Percentiles rank a stretch among this genome's conserved stretches.
Evolutionary conservation across 805 yeast genomes (phyloP).

Genomic region (Wickerhamiella domercqiae): DNA sequence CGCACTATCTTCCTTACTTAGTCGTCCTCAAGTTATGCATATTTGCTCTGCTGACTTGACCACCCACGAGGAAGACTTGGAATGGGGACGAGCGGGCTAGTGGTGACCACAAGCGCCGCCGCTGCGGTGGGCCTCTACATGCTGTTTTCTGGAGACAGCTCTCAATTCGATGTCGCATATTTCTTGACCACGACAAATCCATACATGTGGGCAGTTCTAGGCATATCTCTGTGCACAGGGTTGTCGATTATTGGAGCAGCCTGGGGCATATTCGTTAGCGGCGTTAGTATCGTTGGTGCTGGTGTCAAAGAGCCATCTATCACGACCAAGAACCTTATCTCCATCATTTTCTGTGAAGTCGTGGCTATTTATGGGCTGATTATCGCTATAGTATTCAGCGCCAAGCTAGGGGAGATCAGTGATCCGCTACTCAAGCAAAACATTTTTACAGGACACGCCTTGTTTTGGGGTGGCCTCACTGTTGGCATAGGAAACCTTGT

Average conservation of each 20-base stretch:
- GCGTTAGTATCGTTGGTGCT: conserved; percentile 88
- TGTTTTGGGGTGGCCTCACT: conserved; percentile 97
- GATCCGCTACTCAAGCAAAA: conserved; percentile 59
- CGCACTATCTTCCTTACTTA: no score
- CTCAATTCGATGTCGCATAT: conserved; percentile 78
- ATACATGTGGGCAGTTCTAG: conserved; percentile 90
- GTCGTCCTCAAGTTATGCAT: no score
- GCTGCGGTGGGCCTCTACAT: conserved; percentile 15
- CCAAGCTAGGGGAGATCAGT: conserved; percentile 54
- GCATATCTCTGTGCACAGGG: conserved; percentile 84
- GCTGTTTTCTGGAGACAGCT: conserved; percentile 85
- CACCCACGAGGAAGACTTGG: no score
- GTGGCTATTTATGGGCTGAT: conserved; percentile 97
- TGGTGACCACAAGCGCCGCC: conserved; percentile 9
- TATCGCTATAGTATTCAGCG: conserved; percentile 92
- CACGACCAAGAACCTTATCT: conserved; percentile 89
- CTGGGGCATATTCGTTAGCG: conserved; percentile 97
- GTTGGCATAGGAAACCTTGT: conserved; percentile 87
- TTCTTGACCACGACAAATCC: conserved; percentile 79
- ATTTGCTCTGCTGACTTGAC: no score
- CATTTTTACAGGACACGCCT: conserved; percentile 83
- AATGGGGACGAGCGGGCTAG: no score
- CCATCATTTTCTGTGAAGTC: conserved; percentile 96
- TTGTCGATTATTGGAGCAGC: conserved; percentile 95
- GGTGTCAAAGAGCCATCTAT: conserved; percentile 97